Conservation (phyloP, 1,284 basidiomycete species). For the Ustilago hordei region DNA sequence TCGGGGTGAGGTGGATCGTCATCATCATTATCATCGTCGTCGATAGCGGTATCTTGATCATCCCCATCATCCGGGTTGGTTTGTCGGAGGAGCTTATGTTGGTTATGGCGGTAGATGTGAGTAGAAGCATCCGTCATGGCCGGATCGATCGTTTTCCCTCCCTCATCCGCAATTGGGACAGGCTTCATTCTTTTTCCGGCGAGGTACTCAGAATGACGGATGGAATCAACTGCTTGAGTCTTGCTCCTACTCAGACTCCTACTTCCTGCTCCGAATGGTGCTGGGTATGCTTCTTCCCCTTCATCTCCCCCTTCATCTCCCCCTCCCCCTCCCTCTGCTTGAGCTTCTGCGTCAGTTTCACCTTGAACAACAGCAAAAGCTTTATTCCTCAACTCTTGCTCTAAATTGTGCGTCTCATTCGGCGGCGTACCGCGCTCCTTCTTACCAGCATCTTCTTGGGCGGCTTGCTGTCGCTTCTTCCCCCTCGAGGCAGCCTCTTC, state of each 20-base stretch:
- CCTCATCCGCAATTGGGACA: slow-evolving; percentile 26
- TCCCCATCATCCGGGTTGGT: slow-evolving; percentile 21
- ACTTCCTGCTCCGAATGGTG: slow-evolving; percentile 43
- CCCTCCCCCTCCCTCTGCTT: slow-evolving; percentile 16
- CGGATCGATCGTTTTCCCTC: slow-evolving; percentile 25
- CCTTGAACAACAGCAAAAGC: slow-evolving; percentile 32
- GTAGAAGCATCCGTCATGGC: slow-evolving; percentile 44
- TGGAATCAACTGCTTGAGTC: slow-evolving; percentile 32
- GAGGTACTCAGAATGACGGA: slow-evolving; percentile 38
- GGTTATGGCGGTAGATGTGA: slow-evolving; percentile 21
- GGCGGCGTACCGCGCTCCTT: slow-evolving; percentile 1
- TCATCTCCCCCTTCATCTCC: slow-evolving; percentile 18
- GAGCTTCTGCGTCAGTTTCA: slow-evolving; percentile 13
- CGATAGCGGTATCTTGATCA: slow-evolving; percentile 19
- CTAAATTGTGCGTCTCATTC: slow-evolving; percentile 39
- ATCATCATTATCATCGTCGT: slow-evolving; percentile 14
- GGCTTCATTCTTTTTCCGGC: slow-evolving; percentile 37
- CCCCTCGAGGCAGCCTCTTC: slow-evolving; percentile 29
- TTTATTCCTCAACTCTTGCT: slow-evolving; percentile 24
- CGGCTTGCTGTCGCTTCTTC: slow-evolving; percentile 35
- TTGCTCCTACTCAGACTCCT: slow-evolving; percentile 16
- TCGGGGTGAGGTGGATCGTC: slow-evolving; percentile 9
- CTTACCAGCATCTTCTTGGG: slow-evolving; percentile 5
- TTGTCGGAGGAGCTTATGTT: slow-evolving; percentile 15
- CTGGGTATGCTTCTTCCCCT: slow-evolving; percentile 53